Base-by-base conservation (phyloP, 1,284 basidiomycete species). In the Takashimella tepidaria region DNA sequence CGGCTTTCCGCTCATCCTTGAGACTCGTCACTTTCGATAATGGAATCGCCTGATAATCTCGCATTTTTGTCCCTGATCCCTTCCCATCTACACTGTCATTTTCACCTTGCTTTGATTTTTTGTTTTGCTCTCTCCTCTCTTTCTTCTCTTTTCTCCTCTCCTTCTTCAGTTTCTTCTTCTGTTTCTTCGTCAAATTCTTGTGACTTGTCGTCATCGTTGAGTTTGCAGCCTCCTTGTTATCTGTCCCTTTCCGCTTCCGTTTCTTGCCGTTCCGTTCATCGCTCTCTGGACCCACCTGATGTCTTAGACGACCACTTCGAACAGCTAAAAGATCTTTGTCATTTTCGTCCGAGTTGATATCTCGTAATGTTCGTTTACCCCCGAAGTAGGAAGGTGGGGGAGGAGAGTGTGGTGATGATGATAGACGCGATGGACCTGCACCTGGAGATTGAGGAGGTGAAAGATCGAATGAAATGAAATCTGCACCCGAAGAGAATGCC, bases 391-490 rank as follows among this genome's bases (percentile, higher is more conserved):
- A 23, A 22, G 41, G 41, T 10, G 42, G n/a, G 12, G 42, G 21
- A n/a, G 42, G 27, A 16, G 26, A 8, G 37, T 21, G 19, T 22
- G 3, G 21, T 22, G 49, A 41, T 13, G 10, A 13, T 0, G 10
- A 16, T 25, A 13, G 13, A 27, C 41, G 42, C 16, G 31, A 49
- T 19, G 46, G 41, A 8, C 51, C 47, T 2, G 52, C 41, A n/a
- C 27, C 26, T 10, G 46, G 24, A 3, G 25, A 23, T 16, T 6
- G 25, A 5, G 57, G 47, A 13, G 55, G 52, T 8, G 56, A 56
- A 13, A 75, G 71, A 2, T 62, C 70, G 63, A 87, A 82, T 0
- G 82, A 76, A 59, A 88, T 81, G 64, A 83, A 87, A 59, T 87
- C 85, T 45, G 81, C 79, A 22, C 65, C 62, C 19, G 8, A 8